Conservation (phyloP, 164 flowering plant genomes). For the Cinnamomum micranthum region DNA sequence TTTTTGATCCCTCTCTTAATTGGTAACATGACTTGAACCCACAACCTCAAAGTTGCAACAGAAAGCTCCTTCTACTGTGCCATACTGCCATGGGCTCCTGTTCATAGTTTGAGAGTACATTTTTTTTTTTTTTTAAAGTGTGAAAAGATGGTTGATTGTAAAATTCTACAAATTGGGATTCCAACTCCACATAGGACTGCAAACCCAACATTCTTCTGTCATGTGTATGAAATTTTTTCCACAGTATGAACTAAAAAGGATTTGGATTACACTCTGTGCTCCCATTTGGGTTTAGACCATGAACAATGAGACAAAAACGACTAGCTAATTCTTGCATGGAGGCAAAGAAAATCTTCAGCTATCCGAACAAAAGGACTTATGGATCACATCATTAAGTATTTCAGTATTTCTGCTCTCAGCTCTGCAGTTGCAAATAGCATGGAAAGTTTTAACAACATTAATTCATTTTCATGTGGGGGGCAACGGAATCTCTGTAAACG, state of each 20-base stretch:
- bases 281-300: slow-evolving; percentile 13
- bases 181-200: neutral
- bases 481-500: too few relatives aligned
- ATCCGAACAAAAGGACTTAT: neutral
- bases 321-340: neutral
- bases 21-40: neutral
- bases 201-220: neutral
- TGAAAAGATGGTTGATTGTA: neutral
- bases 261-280: slow-evolving; percentile 14
- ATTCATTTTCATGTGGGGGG: too few relatives aligned
- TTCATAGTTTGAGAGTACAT: too few relatives aligned
- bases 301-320: neutral
- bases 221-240: slow-evolving; percentile 6
- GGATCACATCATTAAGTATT: too few relatives aligned
- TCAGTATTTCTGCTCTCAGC: too few relatives aligned
- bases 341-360: neutral
- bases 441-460: too few relatives aligned
- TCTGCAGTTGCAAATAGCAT: too few relatives aligned
- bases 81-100: too few relatives aligned
- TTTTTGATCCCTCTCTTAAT: too few relatives aligned
- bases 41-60: neutral
- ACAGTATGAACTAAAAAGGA: slow-evolving; percentile 23
- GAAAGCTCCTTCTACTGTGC: too few relatives aligned
- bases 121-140: too few relatives aligned
- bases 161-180: neutral